Evolutionary conservation across 495 filamentous ascomycete genomes (phyloP).

Genomic region (Coniosporium apollinis): DNA sequence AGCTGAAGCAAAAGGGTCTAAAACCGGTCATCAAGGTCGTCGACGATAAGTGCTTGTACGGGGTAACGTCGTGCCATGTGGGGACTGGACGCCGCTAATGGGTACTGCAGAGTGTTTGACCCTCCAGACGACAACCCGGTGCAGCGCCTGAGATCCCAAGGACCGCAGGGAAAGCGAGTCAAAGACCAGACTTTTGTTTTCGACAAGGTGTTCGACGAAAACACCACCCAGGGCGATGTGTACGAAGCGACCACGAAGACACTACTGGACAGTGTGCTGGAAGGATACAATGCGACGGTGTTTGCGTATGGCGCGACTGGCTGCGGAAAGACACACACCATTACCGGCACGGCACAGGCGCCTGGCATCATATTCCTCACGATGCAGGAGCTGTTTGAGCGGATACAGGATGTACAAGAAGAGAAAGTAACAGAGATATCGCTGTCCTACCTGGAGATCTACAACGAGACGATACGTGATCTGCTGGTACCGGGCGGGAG

Average conservation of each 20-base stretch:
- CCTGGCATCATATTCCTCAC: slow-evolving; percentile 97
- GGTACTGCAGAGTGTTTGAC: slow-evolving; percentile 79
- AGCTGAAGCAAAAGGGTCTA: slow-evolving; percentile 72
- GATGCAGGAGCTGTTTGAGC: slow-evolving; percentile 96
- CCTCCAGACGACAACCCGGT: slow-evolving; percentile 92
- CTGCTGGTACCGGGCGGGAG: slow-evolving; percentile 72
- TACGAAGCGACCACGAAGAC: slow-evolving; percentile 86
- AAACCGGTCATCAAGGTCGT: slow-evolving; percentile 88
- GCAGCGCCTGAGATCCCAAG: slow-evolving; percentile 68
- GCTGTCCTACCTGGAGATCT: slow-evolving; percentile 94
- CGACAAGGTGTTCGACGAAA: slow-evolving; percentile 94
- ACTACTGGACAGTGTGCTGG: slow-evolving; percentile 84
- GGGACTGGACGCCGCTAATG: too few relatives aligned
- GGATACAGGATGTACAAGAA: slow-evolving; percentile 65
- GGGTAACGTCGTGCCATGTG: slow-evolving; percentile 12
- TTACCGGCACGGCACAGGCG: slow-evolving; percentile 73
- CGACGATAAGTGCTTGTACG: slow-evolving; percentile 90
- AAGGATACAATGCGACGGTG: slow-evolving; percentile 97
- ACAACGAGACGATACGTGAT: slow-evolving; percentile 98
- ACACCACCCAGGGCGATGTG: slow-evolving; percentile 78
- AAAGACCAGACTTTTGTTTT: slow-evolving; percentile 98
- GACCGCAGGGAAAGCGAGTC: slow-evolving; percentile 69
- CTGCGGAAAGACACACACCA: slow-evolving; percentile 97
- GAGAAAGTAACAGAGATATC: slow-evolving; percentile 85
- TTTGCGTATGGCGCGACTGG: slow-evolving; percentile 98